Evolutionary conservation across 257 asterid species (phyloP).

Genomic region (Orobanche coerulescens): DNA sequence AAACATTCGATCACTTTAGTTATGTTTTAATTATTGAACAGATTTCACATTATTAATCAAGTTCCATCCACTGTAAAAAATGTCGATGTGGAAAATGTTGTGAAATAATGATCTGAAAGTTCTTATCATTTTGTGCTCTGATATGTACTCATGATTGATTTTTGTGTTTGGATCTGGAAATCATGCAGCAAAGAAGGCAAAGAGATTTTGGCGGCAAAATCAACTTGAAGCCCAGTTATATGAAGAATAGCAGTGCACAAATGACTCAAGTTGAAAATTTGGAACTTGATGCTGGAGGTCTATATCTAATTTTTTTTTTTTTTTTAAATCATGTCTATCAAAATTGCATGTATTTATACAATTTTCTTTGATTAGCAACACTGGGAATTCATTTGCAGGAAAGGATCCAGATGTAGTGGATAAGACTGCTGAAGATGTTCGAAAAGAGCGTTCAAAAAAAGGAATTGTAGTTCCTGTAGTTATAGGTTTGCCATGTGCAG

Average conservation of each 20-base stretch:
- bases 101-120: background rate
- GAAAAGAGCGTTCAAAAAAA: slow-evolving; percentile 21
- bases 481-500: slow-evolving; percentile 59
- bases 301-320: background rate
- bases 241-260: slow-evolving; percentile 23
- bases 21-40: background rate
- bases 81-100: background rate
- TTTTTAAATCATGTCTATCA: background rate
- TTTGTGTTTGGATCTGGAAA: slow-evolving; percentile 13
- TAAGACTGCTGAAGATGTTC: slow-evolving; percentile 33
- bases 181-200: slow-evolving; percentile 44
- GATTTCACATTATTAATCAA: background rate
- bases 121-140: background rate
- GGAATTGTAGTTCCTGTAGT: slow-evolving; percentile 35
- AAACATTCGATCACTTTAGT: background rate
- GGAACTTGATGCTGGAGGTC: slow-evolving; percentile 28
- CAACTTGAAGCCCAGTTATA: slow-evolving; percentile 17
- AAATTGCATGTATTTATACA: background rate
- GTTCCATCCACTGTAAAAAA: background rate
- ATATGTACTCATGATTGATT: slow-evolving; percentile 5
- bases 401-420: slow-evolving; percentile 28
- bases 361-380: slow-evolving; percentile 15
- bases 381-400: slow-evolving; percentile 33
- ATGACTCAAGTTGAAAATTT: slow-evolving; percentile 22
- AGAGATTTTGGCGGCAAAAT: slow-evolving; percentile 17